Base-by-base conservation (phyloP, 2,329 filamentous ascomycete genomes). In the Teratosphaeria pseudoeucalypti region DNA sequence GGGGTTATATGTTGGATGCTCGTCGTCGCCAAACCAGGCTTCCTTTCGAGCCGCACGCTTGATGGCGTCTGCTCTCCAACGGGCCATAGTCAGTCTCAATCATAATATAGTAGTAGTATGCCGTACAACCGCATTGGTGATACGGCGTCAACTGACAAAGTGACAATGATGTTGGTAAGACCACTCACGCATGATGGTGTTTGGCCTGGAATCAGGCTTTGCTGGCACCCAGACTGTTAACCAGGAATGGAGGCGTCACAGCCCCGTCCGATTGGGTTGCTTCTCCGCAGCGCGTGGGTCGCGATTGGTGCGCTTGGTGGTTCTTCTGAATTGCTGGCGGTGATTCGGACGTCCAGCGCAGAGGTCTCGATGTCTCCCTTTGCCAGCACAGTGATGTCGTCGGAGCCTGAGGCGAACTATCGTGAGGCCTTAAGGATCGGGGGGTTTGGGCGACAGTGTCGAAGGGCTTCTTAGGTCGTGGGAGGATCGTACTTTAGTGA, bases 21-120 rank as follows among this genome's bases (percentile, higher is more conserved):
- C 55, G 27, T 56, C 57, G 56, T 66, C 63, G 57, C 62, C 55
- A 59, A 68, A 71, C 68, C 69, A 71, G 14, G 68, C 69, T 23
- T 64, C 60, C 16, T 62, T 59, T 53, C 68, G 63, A 47, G 69
- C 69, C n/a, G 62, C 60, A 12, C 62, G 61, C 58, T 70, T 70
- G 63, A 71, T 70, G 37, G 62, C 55, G 55, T 64, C 62, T 63
- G 57, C 43, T n/a, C 61, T 47, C 55, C 59, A 61, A 54, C 32
- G 56, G 54, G 16, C 49, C 53, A 32, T 54, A 32, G 34, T 37
- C 53, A 54, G 27, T 32, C 23, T 54, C 53, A 10, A 39, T 39
- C 27, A 57, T 49, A 49, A 23, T 11, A 47, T 39, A 14, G 49
- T 49, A 49, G 6, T 3, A 47, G 16, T 11, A 32, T 7, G 29